These are phyloP conservation scores for Kwoniella dendrophila DNA, from an alignment of 768 basidiomycete genomes.

Conservation along the genomic window DNA sequence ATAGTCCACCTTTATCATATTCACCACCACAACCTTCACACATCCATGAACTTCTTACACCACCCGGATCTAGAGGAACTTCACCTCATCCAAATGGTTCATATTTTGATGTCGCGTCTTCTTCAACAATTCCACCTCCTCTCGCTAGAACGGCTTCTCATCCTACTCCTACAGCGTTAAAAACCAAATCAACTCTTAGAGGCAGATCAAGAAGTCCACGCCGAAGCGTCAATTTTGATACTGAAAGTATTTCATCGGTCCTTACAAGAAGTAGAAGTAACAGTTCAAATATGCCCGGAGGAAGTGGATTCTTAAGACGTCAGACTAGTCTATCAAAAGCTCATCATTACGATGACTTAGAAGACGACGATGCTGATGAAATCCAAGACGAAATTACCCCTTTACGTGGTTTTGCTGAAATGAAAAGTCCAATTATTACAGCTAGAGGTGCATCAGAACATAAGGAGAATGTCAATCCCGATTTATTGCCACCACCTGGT, in stretches of 20 bases:
- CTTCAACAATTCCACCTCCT: constrained; percentile 6
- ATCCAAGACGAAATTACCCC: constrained; percentile 23
- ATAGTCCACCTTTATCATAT: constrained; percentile 21
- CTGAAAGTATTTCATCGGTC: constrained; percentile 31
- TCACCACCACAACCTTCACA: constrained; percentile 41
- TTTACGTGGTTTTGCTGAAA: constrained; percentile 5
- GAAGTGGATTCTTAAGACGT: constrained; percentile 21
- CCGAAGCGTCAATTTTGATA: constrained; percentile 37
- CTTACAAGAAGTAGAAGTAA: constrained; percentile 23
- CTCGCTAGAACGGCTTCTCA: constrained; percentile 7
- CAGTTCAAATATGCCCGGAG: constrained; percentile 9
- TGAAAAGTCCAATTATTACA: constrained; percentile 1
- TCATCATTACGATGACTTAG: constrained; percentile 30
- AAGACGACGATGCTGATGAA: constrained; percentile 30
- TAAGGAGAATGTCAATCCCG: constrained; percentile 32
- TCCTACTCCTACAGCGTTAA: constrained; percentile 7
- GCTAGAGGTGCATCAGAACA: constrained; percentile 15
- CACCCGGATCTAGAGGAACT: constrained; percentile 35
- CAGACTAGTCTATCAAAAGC: constrained; percentile 30
- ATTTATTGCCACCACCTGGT: constrained; percentile 63
- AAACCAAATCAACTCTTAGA: constrained; percentile 21
- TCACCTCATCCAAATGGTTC: constrained; percentile 29
- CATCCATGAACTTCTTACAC: constrained; percentile 40
- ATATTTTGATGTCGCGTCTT: background rate
- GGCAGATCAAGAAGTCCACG: constrained; percentile 39